A percentile compares a stretch with the other conserved stretches of the same genome.
These are phyloP conservation scores for Coemansia sp. DNA, from an alignment of 192 early-diverging fungal species.

Conservation along the genomic window DNA sequence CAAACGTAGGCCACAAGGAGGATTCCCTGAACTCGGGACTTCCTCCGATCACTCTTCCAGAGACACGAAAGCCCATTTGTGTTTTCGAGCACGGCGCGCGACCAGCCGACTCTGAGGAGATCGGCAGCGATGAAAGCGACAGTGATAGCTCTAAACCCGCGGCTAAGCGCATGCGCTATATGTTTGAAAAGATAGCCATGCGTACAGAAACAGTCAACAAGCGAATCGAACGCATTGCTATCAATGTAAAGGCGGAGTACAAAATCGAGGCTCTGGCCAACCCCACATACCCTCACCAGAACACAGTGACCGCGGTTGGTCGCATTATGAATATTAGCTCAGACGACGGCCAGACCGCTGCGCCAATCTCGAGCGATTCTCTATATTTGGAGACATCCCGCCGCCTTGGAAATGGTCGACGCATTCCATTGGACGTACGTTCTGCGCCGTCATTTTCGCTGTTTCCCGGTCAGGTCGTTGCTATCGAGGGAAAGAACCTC, in stretches of 20 bases:
- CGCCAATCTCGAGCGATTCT: constrained; percentile 44
- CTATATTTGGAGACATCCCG: constrained; percentile 82
- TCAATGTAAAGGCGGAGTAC: constrained; percentile 44
- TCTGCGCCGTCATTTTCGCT: constrained; percentile 63
- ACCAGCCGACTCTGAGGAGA: background rate
- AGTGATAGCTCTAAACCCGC: background rate
- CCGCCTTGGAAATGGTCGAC: constrained; percentile 66
- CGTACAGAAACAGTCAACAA: constrained; percentile 43
- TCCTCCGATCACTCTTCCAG: constrained; percentile 19
- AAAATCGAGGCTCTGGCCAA: constrained; percentile 53
- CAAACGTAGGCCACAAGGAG: constrained; percentile 39
- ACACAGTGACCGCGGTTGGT: constrained; percentile 67
- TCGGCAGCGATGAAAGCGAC: constrained; percentile 31
- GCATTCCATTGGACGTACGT: constrained; percentile 66
- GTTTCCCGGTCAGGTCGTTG: constrained; percentile 90
- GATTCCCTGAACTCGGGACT: constrained; percentile 32
- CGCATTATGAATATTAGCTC: constrained; percentile 73
- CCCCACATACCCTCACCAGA: constrained; percentile 57
- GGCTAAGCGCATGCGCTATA: constrained; percentile 48
- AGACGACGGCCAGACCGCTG: constrained; percentile 57
- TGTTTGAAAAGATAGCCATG: constrained; percentile 48
- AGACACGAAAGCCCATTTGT: constrained; percentile 8
- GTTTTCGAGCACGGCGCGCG: constrained; percentile 14
- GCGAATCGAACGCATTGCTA: constrained; percentile 52
- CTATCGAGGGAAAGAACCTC: constrained; percentile 64